Evolutionary conservation across 257 asterid species (phyloP).

Genomic region (Plantago major): DNA sequence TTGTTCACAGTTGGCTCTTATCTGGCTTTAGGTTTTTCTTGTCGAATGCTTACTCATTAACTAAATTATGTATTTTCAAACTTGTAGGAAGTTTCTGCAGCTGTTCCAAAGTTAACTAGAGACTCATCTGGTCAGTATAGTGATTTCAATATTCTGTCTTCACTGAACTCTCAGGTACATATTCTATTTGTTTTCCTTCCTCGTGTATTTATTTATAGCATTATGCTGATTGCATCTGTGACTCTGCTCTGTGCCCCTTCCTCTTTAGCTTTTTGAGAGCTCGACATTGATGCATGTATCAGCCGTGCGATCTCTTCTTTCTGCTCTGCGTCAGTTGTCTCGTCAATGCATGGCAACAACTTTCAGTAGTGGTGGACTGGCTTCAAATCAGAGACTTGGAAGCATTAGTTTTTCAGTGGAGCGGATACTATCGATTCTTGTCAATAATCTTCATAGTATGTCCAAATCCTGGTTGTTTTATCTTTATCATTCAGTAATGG

Average conservation of each 20-base stretch:
- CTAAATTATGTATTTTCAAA: conserved; percentile 15
- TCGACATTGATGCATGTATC: conserved; percentile 85
- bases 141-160: conserved; percentile 91
- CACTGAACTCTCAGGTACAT: conserved; percentile 81
- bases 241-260: conserved; percentile 2
- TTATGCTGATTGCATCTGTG: conserved; percentile 16
- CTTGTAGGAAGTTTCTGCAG: conserved; percentile 77
- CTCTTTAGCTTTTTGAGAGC: conserved; percentile 86
- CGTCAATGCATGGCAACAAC: conserved; percentile 66
- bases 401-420: conserved; percentile 82
- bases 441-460: conserved; percentile 93
- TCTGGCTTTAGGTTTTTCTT: background rate
- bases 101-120: conserved; percentile 76
- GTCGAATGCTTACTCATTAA: conserved; percentile 11
- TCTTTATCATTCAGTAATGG: conserved; percentile 16
- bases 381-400: conserved; percentile 80
- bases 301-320: conserved; percentile 89
- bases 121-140: conserved; percentile 93
- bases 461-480: conserved; percentile 23
- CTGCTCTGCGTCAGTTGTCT: conserved; percentile 86
- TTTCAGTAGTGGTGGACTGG: conserved; percentile 58
- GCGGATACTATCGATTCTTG: conserved; percentile 77
- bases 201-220: conserved; percentile 12
- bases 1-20: no score
- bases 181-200: conserved; percentile 7